Base-by-base conservation (phyloP, 2,329 filamentous ascomycete species). In the Pseudocercospora eumusae region DNA sequence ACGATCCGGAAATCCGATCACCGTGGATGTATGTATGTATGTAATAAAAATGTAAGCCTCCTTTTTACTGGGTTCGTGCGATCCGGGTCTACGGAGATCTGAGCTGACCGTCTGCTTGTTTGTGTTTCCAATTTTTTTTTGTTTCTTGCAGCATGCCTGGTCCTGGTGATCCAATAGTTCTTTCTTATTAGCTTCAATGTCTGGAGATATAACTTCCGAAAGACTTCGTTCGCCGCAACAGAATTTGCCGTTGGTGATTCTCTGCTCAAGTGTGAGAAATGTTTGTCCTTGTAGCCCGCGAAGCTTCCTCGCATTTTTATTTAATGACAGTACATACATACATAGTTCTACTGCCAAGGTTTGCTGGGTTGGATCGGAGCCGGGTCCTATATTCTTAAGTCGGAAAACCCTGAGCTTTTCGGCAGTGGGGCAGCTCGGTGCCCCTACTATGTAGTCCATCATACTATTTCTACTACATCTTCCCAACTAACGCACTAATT, bases 331-430 rank as follows among this genome's bases (percentile, higher is more conserved):
- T n/a, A n/a, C n/a, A n/a, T n/a, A n/a, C n/a, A n/a, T n/a, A n/a
- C n/a, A n/a, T n/a, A n/a, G n/a, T n/a, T n/a, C n/a, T n/a, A 4
- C 20, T 47, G 18, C 44, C 44, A 47, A 47, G 44, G 44, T 47
- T 47, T 9, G 44, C 44, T 47, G 44, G 44, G 44, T 47, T 47
- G 18, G 44, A 18, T 25, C 44, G 44, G 44, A 47, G 44, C 44
- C 23, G 20, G 44, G 18, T 47, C 44, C 44, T 47, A 23, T 47
- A 47, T 3, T 3, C 23, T 6, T 25, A 25, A n/a, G n/a, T n/a
- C n/a, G n/a, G n/a, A n/a, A n/a, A n/a, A n/a, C n/a, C n/a, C n/a
- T n/a, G n/a, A n/a, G n/a, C n/a, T n/a, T n/a, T n/a, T n/a, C n/a
- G n/a, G n/a, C n/a, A n/a, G n/a, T n/a, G n/a, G n/a, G n/a, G n/a